Evolutionary conservation across 129 eudicot species (phyloP).

Genomic region (Ambrosia artemisiifolia): DNA sequence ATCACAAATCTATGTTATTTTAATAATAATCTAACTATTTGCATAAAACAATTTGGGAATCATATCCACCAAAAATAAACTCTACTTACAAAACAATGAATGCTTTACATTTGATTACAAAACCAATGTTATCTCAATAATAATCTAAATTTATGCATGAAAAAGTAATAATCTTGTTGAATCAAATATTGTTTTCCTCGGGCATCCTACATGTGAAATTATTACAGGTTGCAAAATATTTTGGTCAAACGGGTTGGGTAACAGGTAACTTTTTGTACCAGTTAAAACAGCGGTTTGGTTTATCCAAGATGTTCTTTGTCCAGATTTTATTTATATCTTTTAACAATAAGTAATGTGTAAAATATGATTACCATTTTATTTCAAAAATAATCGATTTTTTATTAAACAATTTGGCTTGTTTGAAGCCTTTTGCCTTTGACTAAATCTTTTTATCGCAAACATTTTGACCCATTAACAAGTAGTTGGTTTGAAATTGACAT

Average conservation of each 20-base stretch:
- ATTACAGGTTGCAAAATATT: not conserved
- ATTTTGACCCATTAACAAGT: not conserved
- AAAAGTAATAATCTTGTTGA: not conserved
- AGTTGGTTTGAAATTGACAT: not conserved
- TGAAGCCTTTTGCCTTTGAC: not conserved
- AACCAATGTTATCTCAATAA: not conserved
- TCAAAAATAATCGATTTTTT: not conserved
- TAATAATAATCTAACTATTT: not conserved
- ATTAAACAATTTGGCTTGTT: not conserved
- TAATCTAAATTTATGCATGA: not conserved
- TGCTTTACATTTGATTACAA: not conserved
- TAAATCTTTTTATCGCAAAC: not conserved
- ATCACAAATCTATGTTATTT: not conserved
- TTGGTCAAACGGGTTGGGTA: not conserved
- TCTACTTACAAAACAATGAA: not conserved
- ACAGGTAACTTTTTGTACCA: not conserved
- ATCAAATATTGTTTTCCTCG: not conserved
- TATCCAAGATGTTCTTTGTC: not conserved
- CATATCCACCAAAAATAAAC: not conserved
- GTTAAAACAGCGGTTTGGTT: not conserved
- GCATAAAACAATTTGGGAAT: not conserved
- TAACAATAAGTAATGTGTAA: not conserved
- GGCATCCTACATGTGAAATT: not conserved
- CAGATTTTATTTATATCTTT: not conserved
- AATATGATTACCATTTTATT: not conserved